Conservation (phyloP, 805 yeast species). For the Kodamaea lidongshanica region DNA sequence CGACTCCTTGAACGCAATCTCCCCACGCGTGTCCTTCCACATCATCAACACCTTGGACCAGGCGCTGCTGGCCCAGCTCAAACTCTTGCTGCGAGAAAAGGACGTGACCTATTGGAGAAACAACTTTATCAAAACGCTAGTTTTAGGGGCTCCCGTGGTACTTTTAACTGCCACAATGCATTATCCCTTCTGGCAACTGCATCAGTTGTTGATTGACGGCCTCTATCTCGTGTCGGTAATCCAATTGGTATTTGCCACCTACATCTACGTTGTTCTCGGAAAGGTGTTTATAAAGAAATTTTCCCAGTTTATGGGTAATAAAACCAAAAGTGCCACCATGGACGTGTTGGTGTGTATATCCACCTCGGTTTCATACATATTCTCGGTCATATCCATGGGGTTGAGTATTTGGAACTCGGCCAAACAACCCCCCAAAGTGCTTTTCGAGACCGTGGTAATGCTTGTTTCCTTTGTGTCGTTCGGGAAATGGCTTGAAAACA, state of each 20-base stretch:
- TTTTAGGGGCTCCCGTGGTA: constrained; percentile 59
- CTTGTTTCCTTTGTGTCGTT: constrained; percentile 73
- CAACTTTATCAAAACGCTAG: constrained; percentile 46
- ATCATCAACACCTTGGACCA: constrained; percentile 47
- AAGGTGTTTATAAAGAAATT: constrained; percentile 60
- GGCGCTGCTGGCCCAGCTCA: constrained; percentile 55
- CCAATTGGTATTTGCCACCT: constrained; percentile 50
- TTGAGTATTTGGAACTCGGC: constrained; percentile 40
- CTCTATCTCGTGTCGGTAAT: constrained; percentile 58
- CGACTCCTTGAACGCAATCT: constrained; percentile 37
- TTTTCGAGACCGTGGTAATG: constrained; percentile 87
- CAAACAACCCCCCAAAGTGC: constrained; percentile 52
- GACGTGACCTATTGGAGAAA: constrained; percentile 70
- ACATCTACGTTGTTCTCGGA: constrained; percentile 66
- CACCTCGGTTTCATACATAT: constrained; percentile 69
- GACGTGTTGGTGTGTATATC: constrained; percentile 84
- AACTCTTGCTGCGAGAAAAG: constrained; percentile 56
- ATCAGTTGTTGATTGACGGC: constrained; percentile 46
- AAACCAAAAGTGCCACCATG: constrained; percentile 67
- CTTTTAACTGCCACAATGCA: constrained; percentile 44
- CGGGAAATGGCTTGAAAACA: constrained; percentile 88
- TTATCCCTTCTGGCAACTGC: constrained; percentile 23
- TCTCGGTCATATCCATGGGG: constrained; percentile 61
- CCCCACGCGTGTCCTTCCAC: constrained; percentile 49
- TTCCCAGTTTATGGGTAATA: constrained; percentile 56